Evolutionary conservation across 257 asterid genomes (phyloP).

Genomic region (Plantago ovata): DNA sequence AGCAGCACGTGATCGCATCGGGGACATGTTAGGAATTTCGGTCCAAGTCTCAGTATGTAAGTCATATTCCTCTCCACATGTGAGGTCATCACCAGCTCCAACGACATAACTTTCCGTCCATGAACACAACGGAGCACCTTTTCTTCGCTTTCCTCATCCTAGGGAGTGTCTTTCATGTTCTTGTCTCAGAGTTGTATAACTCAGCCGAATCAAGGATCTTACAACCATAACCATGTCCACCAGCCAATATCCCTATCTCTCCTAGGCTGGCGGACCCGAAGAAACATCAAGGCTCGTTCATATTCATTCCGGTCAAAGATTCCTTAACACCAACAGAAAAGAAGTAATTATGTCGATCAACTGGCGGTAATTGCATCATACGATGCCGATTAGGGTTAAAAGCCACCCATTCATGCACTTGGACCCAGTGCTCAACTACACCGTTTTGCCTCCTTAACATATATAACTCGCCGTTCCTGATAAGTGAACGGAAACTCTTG

Average conservation of each 20-base stretch:
- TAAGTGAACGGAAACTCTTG: constrained; percentile 60
- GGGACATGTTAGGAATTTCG: constrained; percentile 67
- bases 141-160: constrained; percentile 71
- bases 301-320: constrained; percentile 88
- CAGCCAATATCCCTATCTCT: constrained; percentile 74
- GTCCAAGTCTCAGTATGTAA: constrained; percentile 50
- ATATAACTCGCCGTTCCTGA: constrained; percentile 71
- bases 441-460: constrained; percentile 51
- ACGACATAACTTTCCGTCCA: constrained; percentile 66
- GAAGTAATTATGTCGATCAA: constrained; percentile 72
- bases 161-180: constrained; percentile 58
- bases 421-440: constrained; percentile 94
- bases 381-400: constrained; percentile 79
- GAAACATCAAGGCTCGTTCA: constrained; percentile 79
- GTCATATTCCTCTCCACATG: constrained; percentile 74
- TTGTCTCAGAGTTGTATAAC: constrained; percentile 53
- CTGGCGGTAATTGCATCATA: constrained; percentile 85
- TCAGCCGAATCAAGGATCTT: constrained; percentile 59
- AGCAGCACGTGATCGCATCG: constrained; percentile 30
- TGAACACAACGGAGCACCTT: constrained; percentile 70
- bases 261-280: constrained; percentile 81
- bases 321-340: constrained; percentile 78
- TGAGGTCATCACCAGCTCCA: constrained; percentile 62
- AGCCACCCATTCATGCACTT: constrained; percentile 91
- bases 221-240: constrained; percentile 63